Percentiles rank a stretch among this genome's conserved stretches.
These are phyloP conservation scores for Lactarius hengduanensis DNA, from an alignment of 768 basidiomycete genomes.

Conservation along the genomic window DNA sequence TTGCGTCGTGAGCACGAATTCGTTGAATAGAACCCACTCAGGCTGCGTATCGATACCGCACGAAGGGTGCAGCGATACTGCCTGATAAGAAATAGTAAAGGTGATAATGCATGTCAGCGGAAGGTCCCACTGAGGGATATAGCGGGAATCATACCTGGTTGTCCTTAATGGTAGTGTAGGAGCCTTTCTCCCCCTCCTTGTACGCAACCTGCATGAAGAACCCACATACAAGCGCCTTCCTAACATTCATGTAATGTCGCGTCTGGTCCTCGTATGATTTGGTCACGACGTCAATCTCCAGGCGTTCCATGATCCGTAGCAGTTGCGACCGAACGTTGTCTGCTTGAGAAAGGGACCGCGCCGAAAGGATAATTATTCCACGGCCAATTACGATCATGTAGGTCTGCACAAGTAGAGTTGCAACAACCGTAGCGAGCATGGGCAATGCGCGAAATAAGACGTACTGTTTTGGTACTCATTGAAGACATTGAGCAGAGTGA, in stretches of 20 bases:
- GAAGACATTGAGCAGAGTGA: conserved; percentile 93
- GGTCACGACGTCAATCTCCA: conserved; percentile 73
- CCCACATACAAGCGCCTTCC: conserved; percentile 82
- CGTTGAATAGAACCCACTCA: conserved; percentile 92
- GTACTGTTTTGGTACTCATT: conserved; percentile 85
- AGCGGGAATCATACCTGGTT: conserved; percentile 62
- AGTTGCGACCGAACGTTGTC: conserved; percentile 92
- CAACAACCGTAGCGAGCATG: background rate
- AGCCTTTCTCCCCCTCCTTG: conserved; percentile 86
- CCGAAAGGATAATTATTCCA: conserved; percentile 87
- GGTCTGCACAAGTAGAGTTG: background rate
- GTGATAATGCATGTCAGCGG: background rate
- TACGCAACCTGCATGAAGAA: conserved; percentile 99
- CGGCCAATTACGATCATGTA: conserved; percentile 81
- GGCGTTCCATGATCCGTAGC: conserved; percentile 87
- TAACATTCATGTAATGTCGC: conserved; percentile 63
- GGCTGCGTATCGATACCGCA: conserved; percentile 86
- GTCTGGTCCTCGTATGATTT: conserved; percentile 54
- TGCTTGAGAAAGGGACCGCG: conserved; percentile 80
- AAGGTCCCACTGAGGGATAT: too few species aligned
- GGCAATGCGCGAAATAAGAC: conserved; percentile 28
- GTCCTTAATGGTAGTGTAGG: conserved; percentile 91
- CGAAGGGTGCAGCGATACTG: conserved; percentile 81
- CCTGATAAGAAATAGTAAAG: conserved; percentile 36
- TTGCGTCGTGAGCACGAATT: conserved; percentile 89